A percentile compares a stretch with the other conserved stretches of the same genome.
Conservation (phyloP, 495 filamentous ascomycete genomes). For the Sordaria brevicollis region DNA sequence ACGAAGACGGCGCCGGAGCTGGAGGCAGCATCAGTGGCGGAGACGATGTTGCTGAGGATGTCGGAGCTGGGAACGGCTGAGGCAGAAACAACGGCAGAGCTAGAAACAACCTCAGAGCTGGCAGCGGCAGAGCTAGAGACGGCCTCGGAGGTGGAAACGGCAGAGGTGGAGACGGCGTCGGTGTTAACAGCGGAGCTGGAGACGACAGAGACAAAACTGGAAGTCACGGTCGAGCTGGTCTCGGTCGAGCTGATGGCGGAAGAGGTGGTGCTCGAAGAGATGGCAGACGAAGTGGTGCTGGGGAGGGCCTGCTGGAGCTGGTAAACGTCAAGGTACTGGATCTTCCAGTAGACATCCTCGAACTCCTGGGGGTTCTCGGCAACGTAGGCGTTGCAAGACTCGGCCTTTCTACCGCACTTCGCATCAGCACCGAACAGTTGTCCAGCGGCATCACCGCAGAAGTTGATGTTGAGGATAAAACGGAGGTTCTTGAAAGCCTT, state of each 20-base stretch:
- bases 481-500: constrained; percentile 34
- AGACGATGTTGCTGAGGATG: neutral
- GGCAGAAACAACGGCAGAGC: neutral
- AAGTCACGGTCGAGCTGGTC: neutral
- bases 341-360: constrained; percentile 43
- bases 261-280: neutral
- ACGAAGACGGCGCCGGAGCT: neutral
- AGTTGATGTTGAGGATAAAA: constrained; percentile 38
- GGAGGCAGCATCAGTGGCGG: neutral
- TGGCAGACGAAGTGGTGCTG: neutral
- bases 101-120: neutral
- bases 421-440: constrained; percentile 14
- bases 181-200: neutral
- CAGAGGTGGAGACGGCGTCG: neutral
- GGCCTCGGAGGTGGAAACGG: neutral
- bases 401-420: constrained; percentile 8
- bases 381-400: constrained; percentile 48
- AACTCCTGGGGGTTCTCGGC: constrained; percentile 46
- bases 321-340: constrained; percentile 46
- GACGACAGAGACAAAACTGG: neutral
- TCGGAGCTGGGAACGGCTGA: neutral
- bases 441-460: constrained; percentile 38
- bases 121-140: neutral
- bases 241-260: neutral
- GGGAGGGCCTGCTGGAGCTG: constrained; percentile 12